Evolutionary conservation across 495 filamentous ascomycete genomes (phyloP).

Genomic region (Aspergillus steynii): DNA sequence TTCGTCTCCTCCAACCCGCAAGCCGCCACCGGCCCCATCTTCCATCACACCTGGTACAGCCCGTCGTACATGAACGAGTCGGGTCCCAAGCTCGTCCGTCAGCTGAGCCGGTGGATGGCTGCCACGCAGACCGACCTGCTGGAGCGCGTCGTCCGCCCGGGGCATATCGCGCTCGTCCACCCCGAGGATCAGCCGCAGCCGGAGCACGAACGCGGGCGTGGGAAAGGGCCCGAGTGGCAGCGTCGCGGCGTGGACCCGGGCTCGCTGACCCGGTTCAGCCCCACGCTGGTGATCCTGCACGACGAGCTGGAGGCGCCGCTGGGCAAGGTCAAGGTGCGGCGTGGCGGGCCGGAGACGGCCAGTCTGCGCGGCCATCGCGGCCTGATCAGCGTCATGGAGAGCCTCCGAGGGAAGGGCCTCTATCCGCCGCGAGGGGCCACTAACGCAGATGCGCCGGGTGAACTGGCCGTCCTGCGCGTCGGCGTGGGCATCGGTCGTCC

Average conservation of each 20-base stretch:
- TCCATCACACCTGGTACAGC: conserved; percentile 68
- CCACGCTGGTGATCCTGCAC: conserved; percentile 71
- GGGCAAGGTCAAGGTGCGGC: conserved; percentile 63
- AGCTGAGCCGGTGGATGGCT: conserved; percentile 46
- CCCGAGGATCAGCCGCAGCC: no score
- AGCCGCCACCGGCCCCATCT: conserved; percentile 40
- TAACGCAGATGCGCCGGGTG: conserved; percentile 23
- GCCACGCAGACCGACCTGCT: conserved; percentile 41
- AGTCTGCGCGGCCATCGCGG: conserved; percentile 76
- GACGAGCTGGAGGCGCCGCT: conserved; percentile 76
- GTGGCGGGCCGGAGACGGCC: conserved; percentile 50
- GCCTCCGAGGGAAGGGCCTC: conserved; percentile 39
- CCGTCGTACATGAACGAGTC: conserved; percentile 76
- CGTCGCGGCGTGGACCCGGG: conserved; percentile 10
- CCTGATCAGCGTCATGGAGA: conserved; percentile 63
- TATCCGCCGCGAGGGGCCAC: conserved; percentile 21
- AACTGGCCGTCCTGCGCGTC: conserved; percentile 51
- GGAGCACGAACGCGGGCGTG: not conserved
- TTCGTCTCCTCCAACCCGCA: conserved; percentile 37
- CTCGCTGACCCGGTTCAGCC: conserved; percentile 26
- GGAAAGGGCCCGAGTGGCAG: conserved; percentile 8
- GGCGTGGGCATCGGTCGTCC: conserved; percentile 76
- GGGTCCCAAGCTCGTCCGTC: conserved; percentile 47
- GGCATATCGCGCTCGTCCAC: not conserved
- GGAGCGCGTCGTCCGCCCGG: conserved; percentile 7